A percentile compares a stretch with the other conserved stretches of the same genome.
These are phyloP conservation scores for Colletotrichum simmondsii DNA, from an alignment of 2,329 filamentous ascomycete genomes.

Conservation along the genomic window DNA sequence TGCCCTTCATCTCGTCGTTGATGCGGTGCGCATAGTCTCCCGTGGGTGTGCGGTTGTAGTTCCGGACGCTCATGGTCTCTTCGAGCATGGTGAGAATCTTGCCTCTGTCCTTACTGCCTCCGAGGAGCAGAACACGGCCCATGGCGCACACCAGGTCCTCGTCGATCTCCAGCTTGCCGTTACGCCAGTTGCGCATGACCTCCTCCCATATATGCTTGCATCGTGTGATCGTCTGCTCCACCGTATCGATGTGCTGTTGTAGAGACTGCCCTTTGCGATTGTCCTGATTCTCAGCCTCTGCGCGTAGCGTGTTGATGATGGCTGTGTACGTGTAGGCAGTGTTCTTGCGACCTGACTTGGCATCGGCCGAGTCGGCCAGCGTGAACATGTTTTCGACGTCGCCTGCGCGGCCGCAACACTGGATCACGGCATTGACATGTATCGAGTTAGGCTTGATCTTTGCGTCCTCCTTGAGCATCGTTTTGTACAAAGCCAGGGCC, in stretches of 20 bases:
- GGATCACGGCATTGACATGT: slow-evolving; percentile 89
- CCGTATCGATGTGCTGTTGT: slow-evolving; percentile 46
- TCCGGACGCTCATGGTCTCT: slow-evolving; percentile 82
- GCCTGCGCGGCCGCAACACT: slow-evolving; percentile 78
- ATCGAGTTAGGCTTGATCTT: slow-evolving; percentile 78
- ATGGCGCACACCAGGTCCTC: slow-evolving; percentile 84
- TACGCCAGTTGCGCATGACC: slow-evolving; percentile 79
- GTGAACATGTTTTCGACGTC: slow-evolving; percentile 86
- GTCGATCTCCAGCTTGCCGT: slow-evolving; percentile 77
- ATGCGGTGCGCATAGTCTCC: slow-evolving; percentile 1
- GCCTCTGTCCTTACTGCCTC: slow-evolving; percentile 71
- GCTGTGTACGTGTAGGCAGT: slow-evolving; percentile 81
- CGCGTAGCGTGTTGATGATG: slow-evolving; percentile 81
- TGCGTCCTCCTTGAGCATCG: slow-evolving; percentile 70
- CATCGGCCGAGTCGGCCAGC: slow-evolving; percentile 78
- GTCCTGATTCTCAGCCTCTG: slow-evolving; percentile 49
- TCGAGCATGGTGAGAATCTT: slow-evolving; percentile 81
- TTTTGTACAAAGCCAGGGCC: slow-evolving; percentile 81
- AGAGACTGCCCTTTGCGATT: slow-evolving; percentile 40
- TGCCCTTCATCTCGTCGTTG: slow-evolving; percentile 37
- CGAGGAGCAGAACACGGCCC: slow-evolving; percentile 79
- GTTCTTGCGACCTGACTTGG: slow-evolving; percentile 66
- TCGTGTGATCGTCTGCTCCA: slow-evolving; percentile 66
- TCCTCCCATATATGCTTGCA: slow-evolving; percentile 85
- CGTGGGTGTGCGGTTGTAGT: slow-evolving; percentile 46